Evolutionary conservation across 768 basidiomycete genomes (phyloP).

Genomic region (Suillus subluteus): DNA sequence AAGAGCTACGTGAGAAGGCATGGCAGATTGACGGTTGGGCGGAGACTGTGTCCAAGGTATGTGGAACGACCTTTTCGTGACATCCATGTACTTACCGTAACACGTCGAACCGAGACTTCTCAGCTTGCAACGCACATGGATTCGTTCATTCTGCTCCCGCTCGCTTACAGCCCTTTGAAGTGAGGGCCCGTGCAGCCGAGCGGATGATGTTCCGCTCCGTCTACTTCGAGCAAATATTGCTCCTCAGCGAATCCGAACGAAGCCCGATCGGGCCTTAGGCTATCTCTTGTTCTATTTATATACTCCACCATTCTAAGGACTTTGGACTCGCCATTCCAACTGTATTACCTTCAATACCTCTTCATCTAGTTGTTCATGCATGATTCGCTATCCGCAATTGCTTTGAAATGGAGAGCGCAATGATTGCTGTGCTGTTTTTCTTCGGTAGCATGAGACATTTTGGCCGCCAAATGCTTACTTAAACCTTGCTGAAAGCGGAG

Average conservation of each 20-base stretch:
- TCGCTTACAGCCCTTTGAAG: constrained; percentile 86
- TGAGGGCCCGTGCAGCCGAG: constrained; percentile 31
- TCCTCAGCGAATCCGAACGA: constrained; percentile 5
- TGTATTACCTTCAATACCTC: constrained; percentile 8
- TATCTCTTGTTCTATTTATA: constrained; percentile 6
- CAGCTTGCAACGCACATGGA: constrained; percentile 89
- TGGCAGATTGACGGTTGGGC: constrained; percentile 98
- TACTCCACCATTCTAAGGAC: constrained; percentile 1
- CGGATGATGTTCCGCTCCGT: neutral
- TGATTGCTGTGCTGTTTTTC: neutral
- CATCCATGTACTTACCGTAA: neutral
- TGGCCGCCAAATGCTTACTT: neutral
- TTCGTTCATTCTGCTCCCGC: constrained; percentile 76
- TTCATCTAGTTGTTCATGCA: neutral
- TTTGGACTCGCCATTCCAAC: neutral
- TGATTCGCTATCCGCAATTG: neutral
- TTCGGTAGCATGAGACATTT: too few species aligned
- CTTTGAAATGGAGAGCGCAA: neutral
- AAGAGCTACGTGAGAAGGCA: constrained; percentile 83
- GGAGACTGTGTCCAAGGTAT: constrained; percentile 88
- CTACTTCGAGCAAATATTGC: neutral
- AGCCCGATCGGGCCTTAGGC: neutral
- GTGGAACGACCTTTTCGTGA: constrained; percentile 18
- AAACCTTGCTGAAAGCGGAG: neutral
- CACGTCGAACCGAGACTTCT: constrained; percentile 65